Evolutionary conservation across 2,329 filamentous ascomycete species (phyloP), one percentile per base, ranked within the genome.

Genomic region (Cryphonectria naterciae): DNA sequence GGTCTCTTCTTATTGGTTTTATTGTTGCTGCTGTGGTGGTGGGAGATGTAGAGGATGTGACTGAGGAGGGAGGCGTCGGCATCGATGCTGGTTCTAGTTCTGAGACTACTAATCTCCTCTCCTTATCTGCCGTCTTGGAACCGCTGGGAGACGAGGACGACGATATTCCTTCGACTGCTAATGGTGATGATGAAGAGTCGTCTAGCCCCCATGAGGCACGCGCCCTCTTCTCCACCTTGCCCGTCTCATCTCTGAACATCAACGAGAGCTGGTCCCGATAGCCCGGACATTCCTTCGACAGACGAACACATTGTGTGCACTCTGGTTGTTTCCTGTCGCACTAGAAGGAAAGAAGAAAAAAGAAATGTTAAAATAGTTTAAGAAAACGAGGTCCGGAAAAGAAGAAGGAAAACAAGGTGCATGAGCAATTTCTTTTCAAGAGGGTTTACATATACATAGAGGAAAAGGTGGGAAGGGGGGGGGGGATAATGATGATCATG

Each of bases 201-300:
- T 75, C 74, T 70, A 74, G 80, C 70, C 82, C 83, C 85, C 82
- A 86, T 78, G 83, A 85, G 37, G 85, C 85, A 69, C 87, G 85
- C 28, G 86, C 86, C 76, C 88, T 90, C 73, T 84, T 84, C 37
- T 88, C 86, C 62, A 91, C 88, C 75, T 89, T 87, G 74, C 83
- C 86, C 75, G 87, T 91, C 79, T 91, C 88, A 80, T 91, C 88
- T 52, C 89, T 87, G 77, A 91, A 91, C 85, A 91, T 87, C 70
- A 91, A 81, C 43, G 88, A 88, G 46, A 91, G 80, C 77, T 89
- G 87, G 73, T 91, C 88, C 74, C 89, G 84, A 75, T 91, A 91
- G 8, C 89, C 89, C 28, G 88, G 87, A 74, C 89, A 91, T 75
- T 82, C 84, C 78, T 88, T 88, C 75, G 85, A 84, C 62, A 88